Percentiles rank a stretch among this genome's conserved stretches.
Conservation (phyloP, 495 filamentous ascomycete genomes). For the Pseudevernia furfuracea region DNA sequence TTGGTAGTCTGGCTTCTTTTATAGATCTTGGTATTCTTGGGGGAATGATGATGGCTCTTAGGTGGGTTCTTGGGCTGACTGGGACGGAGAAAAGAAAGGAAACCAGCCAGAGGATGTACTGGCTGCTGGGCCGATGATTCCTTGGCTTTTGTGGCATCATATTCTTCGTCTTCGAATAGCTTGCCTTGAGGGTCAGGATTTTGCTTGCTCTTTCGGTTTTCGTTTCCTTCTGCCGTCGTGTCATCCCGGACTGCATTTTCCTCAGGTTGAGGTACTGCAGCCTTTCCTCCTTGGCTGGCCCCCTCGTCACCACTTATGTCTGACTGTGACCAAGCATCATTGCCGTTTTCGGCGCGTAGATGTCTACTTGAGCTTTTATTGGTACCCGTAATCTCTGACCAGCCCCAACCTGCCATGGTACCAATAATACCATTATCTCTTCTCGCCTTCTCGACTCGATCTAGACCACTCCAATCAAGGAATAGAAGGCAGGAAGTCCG, state of each 20-base stretch:
- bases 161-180: constrained; percentile 19
- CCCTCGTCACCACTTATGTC: constrained; percentile 29
- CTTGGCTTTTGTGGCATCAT: constrained; percentile 25
- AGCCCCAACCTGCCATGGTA: constrained; percentile 87
- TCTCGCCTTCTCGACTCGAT: constrained; percentile 86
- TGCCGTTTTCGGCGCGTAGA: constrained; percentile 27
- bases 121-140: constrained; percentile 28
- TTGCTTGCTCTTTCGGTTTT: constrained; percentile 20
- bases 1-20: constrained; percentile 65
- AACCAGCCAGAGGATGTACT: constrained; percentile 45
- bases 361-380: constrained; percentile 51
- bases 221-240: constrained; percentile 30
- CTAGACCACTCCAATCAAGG: constrained; percentile 90
- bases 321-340: constrained; percentile 26
- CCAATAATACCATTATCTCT: constrained; percentile 87
- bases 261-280: constrained; percentile 52
- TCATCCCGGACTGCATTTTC: constrained; percentile 49
- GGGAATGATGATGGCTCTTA: constrained; percentile 23
- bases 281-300: constrained; percentile 22
- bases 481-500: constrained; percentile 95
- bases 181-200: constrained; percentile 4
- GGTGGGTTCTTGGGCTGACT: constrained; percentile 31
- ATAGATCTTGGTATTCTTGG: constrained; percentile 63
- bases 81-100: constrained; percentile 59
- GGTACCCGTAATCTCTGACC: constrained; percentile 85